These are phyloP conservation scores for Neonectria neomacrospora DNA, from an alignment of 2,329 filamentous ascomycete species.

Conservation along the genomic window DNA sequence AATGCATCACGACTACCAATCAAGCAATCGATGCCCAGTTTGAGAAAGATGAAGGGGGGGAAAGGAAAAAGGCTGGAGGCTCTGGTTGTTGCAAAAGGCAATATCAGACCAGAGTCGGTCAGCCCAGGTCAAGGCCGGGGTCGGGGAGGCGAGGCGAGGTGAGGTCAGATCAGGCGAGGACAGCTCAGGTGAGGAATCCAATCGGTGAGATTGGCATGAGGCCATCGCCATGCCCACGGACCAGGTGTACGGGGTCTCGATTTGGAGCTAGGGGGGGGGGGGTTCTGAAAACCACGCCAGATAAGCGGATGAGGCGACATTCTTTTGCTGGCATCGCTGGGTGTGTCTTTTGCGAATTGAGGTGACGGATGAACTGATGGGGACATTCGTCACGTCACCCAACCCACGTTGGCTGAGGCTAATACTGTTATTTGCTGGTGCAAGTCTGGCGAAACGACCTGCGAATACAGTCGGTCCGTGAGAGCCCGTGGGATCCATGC, in stretches of 20 bases:
- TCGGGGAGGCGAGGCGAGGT: slow-evolving; percentile 35
- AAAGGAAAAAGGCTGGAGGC: neutral
- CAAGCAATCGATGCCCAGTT: neutral
- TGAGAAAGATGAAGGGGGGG: neutral
- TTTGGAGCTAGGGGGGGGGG: slow-evolving; percentile 9
- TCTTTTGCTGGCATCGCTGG: neutral
- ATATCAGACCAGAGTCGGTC: slow-evolving; percentile 36
- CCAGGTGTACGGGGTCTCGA: slow-evolving; percentile 5
- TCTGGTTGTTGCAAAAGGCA: slow-evolving; percentile 10
- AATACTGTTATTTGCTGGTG: neutral
- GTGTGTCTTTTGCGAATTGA: slow-evolving; percentile 5
- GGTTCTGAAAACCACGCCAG: slow-evolving; percentile 24
- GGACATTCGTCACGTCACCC: slow-evolving; percentile 2
- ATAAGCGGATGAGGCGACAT: slow-evolving; percentile 24
- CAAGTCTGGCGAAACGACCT: slow-evolving; percentile 9
- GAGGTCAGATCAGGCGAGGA: slow-evolving; percentile 35
- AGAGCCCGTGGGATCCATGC: slow-evolving; percentile 31
- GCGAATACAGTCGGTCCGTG: slow-evolving; percentile 42
- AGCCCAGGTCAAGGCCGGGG: slow-evolving; percentile 24
- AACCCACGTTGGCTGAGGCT: neutral
- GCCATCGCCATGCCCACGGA: slow-evolving; percentile 28
- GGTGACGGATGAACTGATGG: slow-evolving; percentile 27
- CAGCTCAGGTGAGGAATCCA: slow-evolving; percentile 38
- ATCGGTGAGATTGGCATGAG: slow-evolving; percentile 43
- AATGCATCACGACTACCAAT: slow-evolving; percentile 1